phyloP scores from a whole-genome alignment of 768 basidiomycete species.

The Lentinula detonsa region DNA sequence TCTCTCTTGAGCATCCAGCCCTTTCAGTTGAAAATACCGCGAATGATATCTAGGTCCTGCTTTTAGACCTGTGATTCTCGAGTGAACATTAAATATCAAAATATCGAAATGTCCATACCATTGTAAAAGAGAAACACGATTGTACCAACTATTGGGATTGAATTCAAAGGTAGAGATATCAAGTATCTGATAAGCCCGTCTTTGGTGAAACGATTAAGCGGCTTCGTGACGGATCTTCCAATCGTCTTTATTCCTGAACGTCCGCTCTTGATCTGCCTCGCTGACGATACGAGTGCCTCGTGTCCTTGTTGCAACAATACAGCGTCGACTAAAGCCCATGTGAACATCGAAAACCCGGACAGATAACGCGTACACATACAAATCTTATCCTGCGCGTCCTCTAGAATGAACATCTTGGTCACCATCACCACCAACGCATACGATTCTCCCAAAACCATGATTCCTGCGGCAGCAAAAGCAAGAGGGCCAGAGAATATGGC shows the following conservation, averaged over 20 bases:
- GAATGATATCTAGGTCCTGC: conserved; percentile 53
- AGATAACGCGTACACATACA: conserved; percentile 20
- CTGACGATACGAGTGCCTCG: conserved; percentile 23
- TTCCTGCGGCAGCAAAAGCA: conserved; percentile 47
- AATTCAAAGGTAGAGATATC: conserved; percentile 60
- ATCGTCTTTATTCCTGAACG: conserved; percentile 34
- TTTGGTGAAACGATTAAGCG: conserved; percentile 36
- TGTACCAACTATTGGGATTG: conserved; percentile 62
- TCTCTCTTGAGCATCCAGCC: conserved; percentile 35
- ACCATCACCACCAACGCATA: conserved; percentile 29
- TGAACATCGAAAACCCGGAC: background rate
- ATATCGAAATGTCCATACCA: conserved; percentile 16
- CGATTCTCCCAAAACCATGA: conserved; percentile 38
- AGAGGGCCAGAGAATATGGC: conserved; percentile 60
- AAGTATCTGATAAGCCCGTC: conserved; percentile 51
- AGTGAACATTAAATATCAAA: background rate
- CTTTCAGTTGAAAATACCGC: conserved; percentile 69
- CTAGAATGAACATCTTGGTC: conserved; percentile 29
- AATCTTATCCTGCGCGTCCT: conserved; percentile 29
- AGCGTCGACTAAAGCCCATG: conserved; percentile 24
- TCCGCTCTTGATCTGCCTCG: conserved; percentile 23
- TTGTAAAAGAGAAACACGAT: conserved; percentile 54
- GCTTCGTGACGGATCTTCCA: conserved; percentile 42
- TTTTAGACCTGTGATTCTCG: conserved; percentile 25
- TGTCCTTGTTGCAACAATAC: conserved; percentile 30